Evolutionary conservation across 2,329 filamentous ascomycete species (phyloP).

Genomic region (Trichoderma oligosporum): DNA sequence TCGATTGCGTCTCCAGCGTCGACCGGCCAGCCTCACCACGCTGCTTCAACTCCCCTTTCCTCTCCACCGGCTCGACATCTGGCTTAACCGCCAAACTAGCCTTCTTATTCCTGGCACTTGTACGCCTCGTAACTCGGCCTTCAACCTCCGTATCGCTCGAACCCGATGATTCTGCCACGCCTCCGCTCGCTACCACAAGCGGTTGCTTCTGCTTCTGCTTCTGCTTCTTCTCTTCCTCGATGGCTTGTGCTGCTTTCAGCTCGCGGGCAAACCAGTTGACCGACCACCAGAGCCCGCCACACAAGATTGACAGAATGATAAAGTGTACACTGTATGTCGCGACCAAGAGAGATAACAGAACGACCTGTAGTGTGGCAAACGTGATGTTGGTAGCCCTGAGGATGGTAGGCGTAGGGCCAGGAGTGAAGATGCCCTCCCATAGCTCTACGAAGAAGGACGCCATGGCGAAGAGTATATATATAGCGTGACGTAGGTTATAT

Average conservation of each 20-base stretch:
- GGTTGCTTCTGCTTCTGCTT: constrained; percentile 36
- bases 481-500: neutral
- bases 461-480: constrained; percentile 41
- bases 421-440: constrained; percentile 90
- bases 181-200: neutral
- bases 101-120: constrained; percentile 21
- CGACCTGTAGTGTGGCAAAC: constrained; percentile 78
- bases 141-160: constrained; percentile 47
- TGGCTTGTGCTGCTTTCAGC: constrained; percentile 45
- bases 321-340: constrained; percentile 89
- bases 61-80: constrained; percentile 43
- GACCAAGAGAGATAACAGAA: constrained; percentile 71
- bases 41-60: constrained; percentile 48
- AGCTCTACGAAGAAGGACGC: constrained; percentile 67
- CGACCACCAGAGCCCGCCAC: constrained; percentile 79
- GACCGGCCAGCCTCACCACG: constrained; percentile 34
- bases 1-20: constrained; percentile 48
- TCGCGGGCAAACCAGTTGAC: constrained; percentile 95
- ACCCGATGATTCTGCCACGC: constrained; percentile 27
- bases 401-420: constrained; percentile 82
- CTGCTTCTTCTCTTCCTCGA: constrained; percentile 43
- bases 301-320: constrained; percentile 72
- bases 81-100: constrained; percentile 22
- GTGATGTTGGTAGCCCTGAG: constrained; percentile 85
- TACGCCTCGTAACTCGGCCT: constrained; percentile 26